Evolutionary conservation across 1,284 basidiomycete species (phyloP).

Genomic region (Stygiomarasmius scandens): DNA sequence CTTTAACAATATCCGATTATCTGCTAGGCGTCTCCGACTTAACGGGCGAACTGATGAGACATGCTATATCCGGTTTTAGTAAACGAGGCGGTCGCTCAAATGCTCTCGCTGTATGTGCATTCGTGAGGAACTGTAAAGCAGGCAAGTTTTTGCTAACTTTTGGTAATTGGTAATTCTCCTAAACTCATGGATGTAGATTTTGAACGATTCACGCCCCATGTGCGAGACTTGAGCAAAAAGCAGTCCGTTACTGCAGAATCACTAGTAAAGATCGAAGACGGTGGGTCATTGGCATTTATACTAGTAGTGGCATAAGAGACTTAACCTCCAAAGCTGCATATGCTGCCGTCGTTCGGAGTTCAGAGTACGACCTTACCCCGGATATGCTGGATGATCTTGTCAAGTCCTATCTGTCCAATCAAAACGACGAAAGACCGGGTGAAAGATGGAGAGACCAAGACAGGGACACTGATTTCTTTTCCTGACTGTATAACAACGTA

Average conservation of each 20-base stretch:
- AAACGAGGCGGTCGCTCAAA: constrained; percentile 71
- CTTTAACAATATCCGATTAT: constrained; percentile 80
- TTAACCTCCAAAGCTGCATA: constrained; percentile 57
- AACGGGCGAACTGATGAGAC: constrained; percentile 97
- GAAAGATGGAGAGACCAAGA: constrained; percentile 22
- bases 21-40: constrained; percentile 92
- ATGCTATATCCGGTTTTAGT: constrained; percentile 80
- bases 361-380: constrained; percentile 69
- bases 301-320: background rate
- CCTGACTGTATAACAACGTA: background rate
- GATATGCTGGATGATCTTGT: constrained; percentile 72
- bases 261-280: constrained; percentile 92
- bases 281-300: constrained; percentile 45
- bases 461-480: constrained; percentile 26
- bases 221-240: constrained; percentile 83
- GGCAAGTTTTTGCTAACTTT: constrained; percentile 45
- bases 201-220: constrained; percentile 69
- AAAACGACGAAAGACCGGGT: constrained; percentile 16
- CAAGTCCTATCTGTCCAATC: constrained; percentile 44
- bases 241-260: constrained; percentile 85
- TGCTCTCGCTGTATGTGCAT: constrained; percentile 72
- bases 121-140: constrained; percentile 81
- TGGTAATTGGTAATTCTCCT: background rate
- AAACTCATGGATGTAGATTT: constrained; percentile 54
- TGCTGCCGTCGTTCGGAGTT: constrained; percentile 67